Evolutionary conservation across 2,329 filamentous ascomycete species (phyloP).

Genomic region (Monilinia fructigena): DNA sequence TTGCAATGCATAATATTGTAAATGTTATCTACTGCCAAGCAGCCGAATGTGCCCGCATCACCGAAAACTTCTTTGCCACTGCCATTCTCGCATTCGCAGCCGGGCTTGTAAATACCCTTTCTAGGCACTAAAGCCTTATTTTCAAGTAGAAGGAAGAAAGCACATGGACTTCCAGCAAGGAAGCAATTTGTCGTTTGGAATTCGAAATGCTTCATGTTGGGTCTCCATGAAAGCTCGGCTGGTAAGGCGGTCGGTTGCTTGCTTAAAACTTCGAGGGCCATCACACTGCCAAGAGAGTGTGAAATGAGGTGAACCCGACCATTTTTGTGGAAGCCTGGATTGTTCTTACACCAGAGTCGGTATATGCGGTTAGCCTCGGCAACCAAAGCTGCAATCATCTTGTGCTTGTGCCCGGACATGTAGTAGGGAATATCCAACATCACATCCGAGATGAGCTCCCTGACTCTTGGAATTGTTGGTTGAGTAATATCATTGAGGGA

Average conservation of each 20-base stretch:
- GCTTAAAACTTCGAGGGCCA: slow-evolving; percentile 89
- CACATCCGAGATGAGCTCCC: slow-evolving; percentile 91
- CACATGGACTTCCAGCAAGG: slow-evolving; percentile 83
- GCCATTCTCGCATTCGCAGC: slow-evolving; percentile 62
- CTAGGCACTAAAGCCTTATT: slow-evolving; percentile 70
- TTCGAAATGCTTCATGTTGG: slow-evolving; percentile 68
- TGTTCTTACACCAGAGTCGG: slow-evolving; percentile 89
- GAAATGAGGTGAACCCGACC: slow-evolving; percentile 90
- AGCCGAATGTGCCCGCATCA: slow-evolving; percentile 79
- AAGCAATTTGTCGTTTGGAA: slow-evolving; percentile 92
- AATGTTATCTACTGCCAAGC: slow-evolving; percentile 89
- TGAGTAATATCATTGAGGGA: slow-evolving; percentile 88
- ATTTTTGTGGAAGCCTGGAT: slow-evolving; percentile 75
- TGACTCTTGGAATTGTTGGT: slow-evolving; percentile 84
- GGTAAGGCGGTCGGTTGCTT: slow-evolving; percentile 77
- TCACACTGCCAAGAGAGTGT: slow-evolving; percentile 90
- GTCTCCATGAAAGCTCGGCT: slow-evolving; percentile 28
- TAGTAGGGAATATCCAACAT: slow-evolving; percentile 99
- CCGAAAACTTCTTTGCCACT: slow-evolving; percentile 64
- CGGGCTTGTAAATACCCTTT: slow-evolving; percentile 71
- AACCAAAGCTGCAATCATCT: slow-evolving; percentile 88
- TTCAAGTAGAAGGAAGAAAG: slow-evolving; percentile 89
- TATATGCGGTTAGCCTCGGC: slow-evolving; percentile 95
- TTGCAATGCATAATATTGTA: slow-evolving; percentile 81
- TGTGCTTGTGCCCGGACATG: slow-evolving; percentile 91